Evolutionary conservation across 306 rosid species (phyloP).

Genomic region (Glycine soja): DNA sequence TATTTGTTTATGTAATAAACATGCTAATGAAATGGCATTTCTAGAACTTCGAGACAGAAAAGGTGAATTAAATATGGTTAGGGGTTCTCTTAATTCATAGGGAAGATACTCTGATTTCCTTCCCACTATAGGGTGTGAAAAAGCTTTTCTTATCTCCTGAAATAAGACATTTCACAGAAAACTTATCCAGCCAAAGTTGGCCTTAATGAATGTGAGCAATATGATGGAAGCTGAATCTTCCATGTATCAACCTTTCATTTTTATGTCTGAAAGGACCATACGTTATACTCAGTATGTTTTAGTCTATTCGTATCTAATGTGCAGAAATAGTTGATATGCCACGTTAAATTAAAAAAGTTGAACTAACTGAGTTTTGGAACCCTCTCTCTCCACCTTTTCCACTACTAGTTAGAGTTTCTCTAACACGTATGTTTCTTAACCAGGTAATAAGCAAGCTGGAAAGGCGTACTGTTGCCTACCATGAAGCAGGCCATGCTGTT

Average conservation of each 20-base stretch:
- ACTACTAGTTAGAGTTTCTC: slow-evolving; percentile 26
- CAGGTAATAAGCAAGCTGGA: slow-evolving; percentile 95
- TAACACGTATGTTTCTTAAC: slow-evolving; percentile 33
- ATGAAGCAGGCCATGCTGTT: slow-evolving; percentile 98
- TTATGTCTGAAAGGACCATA: neutral
- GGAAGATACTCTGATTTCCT: neutral
- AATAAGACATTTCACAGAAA: neutral
- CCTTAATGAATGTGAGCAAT: neutral
- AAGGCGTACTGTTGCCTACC: slow-evolving; percentile 95
- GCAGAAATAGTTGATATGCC: neutral
- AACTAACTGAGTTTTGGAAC: neutral
- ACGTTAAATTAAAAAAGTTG: slow-evolving; percentile 1
- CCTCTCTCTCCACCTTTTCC: neutral
- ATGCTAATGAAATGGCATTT: neutral
- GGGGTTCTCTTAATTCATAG: neutral
- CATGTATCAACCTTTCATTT: neutral
- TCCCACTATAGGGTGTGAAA: neutral
- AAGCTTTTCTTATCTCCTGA: neutral
- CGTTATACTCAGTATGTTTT: too few species aligned
- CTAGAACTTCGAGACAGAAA: neutral
- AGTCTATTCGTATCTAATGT: neutral
- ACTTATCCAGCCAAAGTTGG: neutral
- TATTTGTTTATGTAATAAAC: neutral
- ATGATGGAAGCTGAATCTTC: neutral
- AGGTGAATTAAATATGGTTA: neutral